Evolutionary conservation across 2,329 filamentous ascomycete species (phyloP).

Genomic region (Tolypocladium capitatum): DNA sequence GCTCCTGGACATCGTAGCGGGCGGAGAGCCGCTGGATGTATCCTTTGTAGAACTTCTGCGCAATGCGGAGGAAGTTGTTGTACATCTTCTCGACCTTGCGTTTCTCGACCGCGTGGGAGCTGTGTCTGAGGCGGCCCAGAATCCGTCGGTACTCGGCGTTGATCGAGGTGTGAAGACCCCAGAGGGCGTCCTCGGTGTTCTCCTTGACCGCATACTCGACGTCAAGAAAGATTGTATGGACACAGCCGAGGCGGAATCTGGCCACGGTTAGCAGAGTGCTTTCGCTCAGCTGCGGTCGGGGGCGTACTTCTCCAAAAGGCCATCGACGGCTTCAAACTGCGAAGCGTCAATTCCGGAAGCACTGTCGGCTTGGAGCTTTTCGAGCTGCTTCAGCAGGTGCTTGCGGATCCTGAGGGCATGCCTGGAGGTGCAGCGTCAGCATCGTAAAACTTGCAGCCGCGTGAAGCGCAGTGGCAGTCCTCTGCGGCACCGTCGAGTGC

Average conservation of each 20-base stretch:
- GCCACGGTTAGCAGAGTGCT: conserved; percentile 4
- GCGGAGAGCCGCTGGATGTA: conserved; percentile 67
- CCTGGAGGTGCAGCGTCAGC: conserved; percentile 15
- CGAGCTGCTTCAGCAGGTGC: conserved; percentile 28
- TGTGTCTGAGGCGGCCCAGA: conserved; percentile 40
- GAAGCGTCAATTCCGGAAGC: conserved; percentile 23
- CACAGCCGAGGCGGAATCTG: conserved; percentile 59
- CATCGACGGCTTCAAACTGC: conserved; percentile 30
- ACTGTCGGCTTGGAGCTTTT: conserved; percentile 24
- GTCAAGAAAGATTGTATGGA: conserved; percentile 60
- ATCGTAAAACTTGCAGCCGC: background rate
- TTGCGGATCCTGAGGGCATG: conserved; percentile 29
- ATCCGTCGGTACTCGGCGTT: conserved; percentile 66
- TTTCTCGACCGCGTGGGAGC: conserved; percentile 44
- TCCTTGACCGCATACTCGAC: conserved; percentile 50
- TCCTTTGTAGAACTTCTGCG: conserved; percentile 77
- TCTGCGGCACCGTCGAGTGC: background rate
- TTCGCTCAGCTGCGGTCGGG: background rate
- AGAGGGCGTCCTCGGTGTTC: conserved; percentile 58
- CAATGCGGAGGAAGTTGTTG: conserved; percentile 71
- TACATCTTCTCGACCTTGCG: conserved; percentile 76
- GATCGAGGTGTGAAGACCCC: conserved; percentile 65
- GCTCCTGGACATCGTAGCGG: conserved; percentile 39
- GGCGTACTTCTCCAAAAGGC: conserved; percentile 19
- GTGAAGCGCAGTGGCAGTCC: background rate